Evolutionary conservation across 345 rosid genomes (phyloP).

Genomic region (thale cress (Arabidopsis thaliana)): TAIR10.1 NC_003070.9:27817001-27817500

Average conservation of each 20-base stretch:
- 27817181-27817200: conserved; percentile 58
- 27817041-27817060: conserved; percentile 16
- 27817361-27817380: conserved; percentile 95
- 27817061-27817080: conserved; percentile 5
- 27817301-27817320: conserved; percentile 61
- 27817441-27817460: conserved; percentile 73
- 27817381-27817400: conserved; percentile 72
- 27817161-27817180: conserved; percentile 78
- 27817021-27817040: neutral
- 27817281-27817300: conserved; percentile 61
- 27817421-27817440: conserved; percentile 64
- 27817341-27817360: conserved; percentile 72
- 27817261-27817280: conserved; percentile 91
- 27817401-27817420: conserved; percentile 53
- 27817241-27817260: conserved; percentile 80
- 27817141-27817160: conserved; percentile 65
- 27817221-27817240: conserved; percentile 47
- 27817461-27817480: conserved; percentile 88
- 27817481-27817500: conserved; percentile 61
- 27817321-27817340: conserved; percentile 67
- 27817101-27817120: neutral
- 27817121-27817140: conserved; percentile 30
- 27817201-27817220: conserved; percentile 38
- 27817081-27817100: conserved; percentile 5
- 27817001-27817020: conserved; percentile 8